Base-by-base conservation (phyloP, 2,329 filamentous ascomycete species). In the Botryotinia convoluta region DNA sequence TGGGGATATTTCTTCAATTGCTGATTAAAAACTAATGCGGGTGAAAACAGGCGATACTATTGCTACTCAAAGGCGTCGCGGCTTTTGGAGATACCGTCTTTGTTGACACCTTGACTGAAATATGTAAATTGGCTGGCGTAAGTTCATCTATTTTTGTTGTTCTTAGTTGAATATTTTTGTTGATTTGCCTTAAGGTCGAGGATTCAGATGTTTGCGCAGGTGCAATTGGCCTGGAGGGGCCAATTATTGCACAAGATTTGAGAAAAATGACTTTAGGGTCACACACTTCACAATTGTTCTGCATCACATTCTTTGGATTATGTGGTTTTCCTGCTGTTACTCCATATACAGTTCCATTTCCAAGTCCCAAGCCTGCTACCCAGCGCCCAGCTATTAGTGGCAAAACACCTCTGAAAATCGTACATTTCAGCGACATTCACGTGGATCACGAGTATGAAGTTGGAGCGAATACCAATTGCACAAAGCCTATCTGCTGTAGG, bases 221-320 rank as follows among this genome's bases (percentile, higher is more conserved):
- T 7, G 81, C 85, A 22, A 83, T 89, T 51, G 81, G 81, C 4
- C 82, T 83, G 0, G 87, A 90, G 78, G 87, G 86, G 0, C 87
- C 87, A 8, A 85, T 88, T 69, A 80, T 89, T 42, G 86, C 87
- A 48, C 82, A 85, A 57, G 83, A 82, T 18, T 77, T 90, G n/a
- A 82, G 86, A 64, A 80, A 84, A 18, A 83, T 89, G 75, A 79
- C 77, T 9, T 78, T 88, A 29, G 83, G 84, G 1, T 87, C 87
- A 12, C 83, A 83, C 72, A 86, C 86, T 0, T 84, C 87, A 32
- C 79, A 86, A 42, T 81, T 86, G 8, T 85, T 89, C 60, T 90
- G 87, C 77, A 82, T 85, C 45, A 85, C 85, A 14, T 80, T 89
- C 72, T 79, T 88, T n/a, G 87, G 88, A 12, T 69, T 77, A 29